A percentile compares a stretch with the other conserved stretches of the same genome.
These are phyloP conservation scores for Heliocybe sulcata DNA, from an alignment of 1,284 basidiomycete species.

Conservation along the genomic window DNA sequence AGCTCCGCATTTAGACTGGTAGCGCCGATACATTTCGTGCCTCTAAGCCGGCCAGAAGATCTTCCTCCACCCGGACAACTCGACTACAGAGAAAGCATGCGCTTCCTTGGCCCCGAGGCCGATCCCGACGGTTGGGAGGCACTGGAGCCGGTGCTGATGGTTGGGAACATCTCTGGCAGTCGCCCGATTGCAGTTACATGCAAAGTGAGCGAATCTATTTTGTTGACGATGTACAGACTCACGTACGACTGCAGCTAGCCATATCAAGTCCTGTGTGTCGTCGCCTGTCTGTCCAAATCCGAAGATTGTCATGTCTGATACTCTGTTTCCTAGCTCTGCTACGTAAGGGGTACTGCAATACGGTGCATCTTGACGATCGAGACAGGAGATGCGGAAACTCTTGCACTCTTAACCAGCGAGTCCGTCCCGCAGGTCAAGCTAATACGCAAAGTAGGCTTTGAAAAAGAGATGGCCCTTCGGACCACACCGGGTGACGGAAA, in stretches of 20 bases:
- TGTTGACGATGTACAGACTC: too few relatives aligned
- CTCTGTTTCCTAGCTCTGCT: not conserved
- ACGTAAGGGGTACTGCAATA: not conserved
- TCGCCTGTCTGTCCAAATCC: too few relatives aligned
- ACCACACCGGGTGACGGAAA: not conserved
- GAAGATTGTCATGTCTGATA: not conserved
- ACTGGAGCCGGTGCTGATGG: not conserved
- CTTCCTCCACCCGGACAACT: not conserved
- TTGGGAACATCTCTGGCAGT: not conserved
- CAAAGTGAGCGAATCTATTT: not conserved
- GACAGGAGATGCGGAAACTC: not conserved
- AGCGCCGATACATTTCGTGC: not conserved
- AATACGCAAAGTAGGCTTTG: not conserved
- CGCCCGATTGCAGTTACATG: not conserved
- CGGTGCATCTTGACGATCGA: not conserved
- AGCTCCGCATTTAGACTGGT: not conserved
- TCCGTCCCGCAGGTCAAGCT: not conserved
- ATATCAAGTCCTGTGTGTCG: too few relatives aligned
- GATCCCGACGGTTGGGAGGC: not conserved
- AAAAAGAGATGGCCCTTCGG: not conserved
- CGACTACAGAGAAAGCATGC: not conserved
- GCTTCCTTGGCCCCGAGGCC: not conserved
- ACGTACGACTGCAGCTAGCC: too few relatives aligned
- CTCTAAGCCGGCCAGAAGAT: not conserved
- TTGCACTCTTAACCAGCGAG: not conserved